These are phyloP conservation scores for Monosporozyma yasuniensis DNA, from an alignment of 805 yeast species.

Conservation along the genomic window DNA sequence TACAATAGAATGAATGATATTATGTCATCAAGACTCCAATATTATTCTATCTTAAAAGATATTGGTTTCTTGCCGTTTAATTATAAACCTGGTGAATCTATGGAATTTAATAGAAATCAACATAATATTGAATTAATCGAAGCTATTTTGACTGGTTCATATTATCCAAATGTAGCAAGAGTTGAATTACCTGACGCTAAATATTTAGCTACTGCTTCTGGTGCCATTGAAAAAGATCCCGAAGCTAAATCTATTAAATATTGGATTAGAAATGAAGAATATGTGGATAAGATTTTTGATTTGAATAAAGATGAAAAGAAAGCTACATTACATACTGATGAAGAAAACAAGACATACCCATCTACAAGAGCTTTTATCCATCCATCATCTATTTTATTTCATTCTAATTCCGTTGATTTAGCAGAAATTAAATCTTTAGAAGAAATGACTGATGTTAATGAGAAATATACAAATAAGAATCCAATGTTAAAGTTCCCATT, in stretches of 20 bases:
- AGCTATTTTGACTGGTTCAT: slow-evolving; percentile 69
- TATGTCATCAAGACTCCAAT: slow-evolving; percentile 60
- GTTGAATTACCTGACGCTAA: slow-evolving; percentile 78
- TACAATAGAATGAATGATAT: slow-evolving; percentile 61
- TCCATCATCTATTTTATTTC: slow-evolving; percentile 74
- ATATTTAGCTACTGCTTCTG: slow-evolving; percentile 57
- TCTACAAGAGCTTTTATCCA: slow-evolving; percentile 72
- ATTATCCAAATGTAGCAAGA: slow-evolving; percentile 74
- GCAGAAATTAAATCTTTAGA: slow-evolving; percentile 20
- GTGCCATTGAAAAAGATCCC: slow-evolving; percentile 79
- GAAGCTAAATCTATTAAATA: slow-evolving; percentile 65
- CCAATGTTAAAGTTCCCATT: slow-evolving; percentile 45
- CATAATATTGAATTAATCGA: slow-evolving; percentile 44
- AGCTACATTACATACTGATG: slow-evolving; percentile 4
- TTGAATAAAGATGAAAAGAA: slow-evolving; percentile 8
- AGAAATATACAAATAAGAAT: slow-evolving; percentile 25
- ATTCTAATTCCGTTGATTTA: slow-evolving; percentile 28
- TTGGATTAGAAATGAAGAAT: slow-evolving; percentile 62
- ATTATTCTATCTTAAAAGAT: slow-evolving; percentile 60
- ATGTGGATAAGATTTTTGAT: slow-evolving; percentile 27
- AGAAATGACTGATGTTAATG: slow-evolving; percentile 11
- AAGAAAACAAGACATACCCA: slow-evolving; percentile 34
- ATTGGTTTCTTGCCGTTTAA: slow-evolving; percentile 63
- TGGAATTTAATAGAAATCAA: slow-evolving; percentile 42
- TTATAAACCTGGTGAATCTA: slow-evolving; percentile 29